Evolutionary conservation across 352 stramenopile species (phyloP).

Genomic region (Pythium graminicola): DNA sequence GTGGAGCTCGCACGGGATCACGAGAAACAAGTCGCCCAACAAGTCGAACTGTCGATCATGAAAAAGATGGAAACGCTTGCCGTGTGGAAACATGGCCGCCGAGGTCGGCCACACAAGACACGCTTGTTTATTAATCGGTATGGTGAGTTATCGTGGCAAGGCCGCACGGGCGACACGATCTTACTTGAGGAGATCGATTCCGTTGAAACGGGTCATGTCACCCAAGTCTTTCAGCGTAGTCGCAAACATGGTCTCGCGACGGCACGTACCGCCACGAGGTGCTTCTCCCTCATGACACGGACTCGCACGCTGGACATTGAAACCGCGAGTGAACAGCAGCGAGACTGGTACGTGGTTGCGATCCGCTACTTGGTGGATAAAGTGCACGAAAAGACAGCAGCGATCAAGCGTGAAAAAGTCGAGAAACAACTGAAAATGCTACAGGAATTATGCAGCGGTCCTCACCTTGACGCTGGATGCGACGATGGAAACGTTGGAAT

Average conservation of each 20-base stretch:
- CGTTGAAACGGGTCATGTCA: slow-evolving; percentile 53
- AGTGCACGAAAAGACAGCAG: slow-evolving; percentile 73
- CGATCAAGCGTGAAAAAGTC: slow-evolving; percentile 66
- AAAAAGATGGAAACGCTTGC: slow-evolving; percentile 65
- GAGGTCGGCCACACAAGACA: slow-evolving; percentile 77
- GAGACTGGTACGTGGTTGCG: slow-evolving; percentile 83
- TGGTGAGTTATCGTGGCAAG: slow-evolving; percentile 77
- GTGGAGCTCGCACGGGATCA: slow-evolving; percentile 67
- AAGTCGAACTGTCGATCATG: slow-evolving; percentile 82
- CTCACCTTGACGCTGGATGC: slow-evolving; percentile 3
- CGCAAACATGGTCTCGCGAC: slow-evolving; percentile 27
- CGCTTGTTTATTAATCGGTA: slow-evolving; percentile 74
- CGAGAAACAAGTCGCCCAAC: slow-evolving; percentile 61
- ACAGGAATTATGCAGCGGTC: slow-evolving; percentile 53
- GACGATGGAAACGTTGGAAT: slow-evolving; percentile 21
- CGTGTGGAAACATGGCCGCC: slow-evolving; percentile 76
- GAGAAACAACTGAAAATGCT: slow-evolving; percentile 74
- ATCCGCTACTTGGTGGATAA: slow-evolving; percentile 83
- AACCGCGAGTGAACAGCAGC: slow-evolving; percentile 56
- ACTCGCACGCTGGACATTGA: slow-evolving; percentile 72
- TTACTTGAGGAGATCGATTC: slow-evolving; percentile 63
- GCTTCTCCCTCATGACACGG: slow-evolving; percentile 66
- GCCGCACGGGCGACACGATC: slow-evolving; percentile 66
- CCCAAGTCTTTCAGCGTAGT: slow-evolving; percentile 56
- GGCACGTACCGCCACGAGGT: slow-evolving; percentile 28